Conservation (phyloP, 805 yeast species). For the Cyberlindnera euphorbiiphila region DNA sequence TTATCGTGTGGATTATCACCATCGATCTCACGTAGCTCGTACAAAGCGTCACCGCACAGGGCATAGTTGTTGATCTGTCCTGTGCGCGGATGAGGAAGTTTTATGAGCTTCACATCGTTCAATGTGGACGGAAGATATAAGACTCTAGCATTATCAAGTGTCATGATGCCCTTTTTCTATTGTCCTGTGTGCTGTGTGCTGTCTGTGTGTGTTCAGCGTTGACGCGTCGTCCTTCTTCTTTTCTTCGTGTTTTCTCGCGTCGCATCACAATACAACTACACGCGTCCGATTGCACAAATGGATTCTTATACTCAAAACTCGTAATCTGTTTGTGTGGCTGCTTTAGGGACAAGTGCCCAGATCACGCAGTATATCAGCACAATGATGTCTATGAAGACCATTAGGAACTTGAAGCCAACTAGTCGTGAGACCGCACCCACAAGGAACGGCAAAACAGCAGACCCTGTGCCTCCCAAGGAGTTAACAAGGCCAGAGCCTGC, state of each 20-base stretch:
- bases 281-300: too few relatives aligned
- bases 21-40: constrained; percentile 38
- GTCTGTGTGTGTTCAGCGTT: background rate
- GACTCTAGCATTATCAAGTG: constrained; percentile 12
- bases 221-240: constrained; percentile 1
- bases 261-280: too few relatives aligned
- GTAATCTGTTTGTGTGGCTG: constrained; percentile 2
- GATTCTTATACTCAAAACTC: constrained; percentile 6
- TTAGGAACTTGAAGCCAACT: constrained; percentile 10
- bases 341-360: constrained; percentile 10
- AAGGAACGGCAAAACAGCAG: constrained; percentile 67
- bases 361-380: constrained; percentile 11
- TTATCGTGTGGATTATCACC: constrained; percentile 35
- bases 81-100: constrained; percentile 22
- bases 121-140: constrained; percentile 13
- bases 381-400: constrained; percentile 9
- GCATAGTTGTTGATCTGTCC: constrained; percentile 11
- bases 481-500: constrained; percentile 71
- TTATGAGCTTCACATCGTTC: constrained; percentile 9
- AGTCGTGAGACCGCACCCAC: constrained; percentile 42
- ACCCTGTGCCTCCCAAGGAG: constrained; percentile 80
- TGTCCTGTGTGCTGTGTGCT: background rate
- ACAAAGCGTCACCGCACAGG: constrained; percentile 26
- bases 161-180: constrained; percentile 6
- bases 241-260: constrained; percentile 1